A percentile compares a stretch with the other conserved stretches of the same genome.
Evolutionary conservation across 805 yeast species (phyloP).

Genomic region (Maudiozyma barnettii): DNA sequence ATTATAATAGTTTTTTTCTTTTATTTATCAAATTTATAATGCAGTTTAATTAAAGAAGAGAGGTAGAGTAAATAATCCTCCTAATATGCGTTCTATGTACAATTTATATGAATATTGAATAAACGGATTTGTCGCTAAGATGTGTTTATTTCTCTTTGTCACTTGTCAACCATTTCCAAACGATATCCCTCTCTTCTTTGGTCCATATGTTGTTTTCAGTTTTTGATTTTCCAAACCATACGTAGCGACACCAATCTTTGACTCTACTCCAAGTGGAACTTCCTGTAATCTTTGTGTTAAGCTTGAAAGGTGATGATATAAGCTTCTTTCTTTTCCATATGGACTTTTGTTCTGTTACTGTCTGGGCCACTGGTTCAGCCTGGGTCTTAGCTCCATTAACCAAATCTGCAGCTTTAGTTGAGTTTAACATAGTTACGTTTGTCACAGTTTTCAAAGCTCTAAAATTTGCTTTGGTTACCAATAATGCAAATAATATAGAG

Average conservation of each 20-base stretch:
- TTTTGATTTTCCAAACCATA: constrained; percentile 16
- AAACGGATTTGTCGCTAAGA: neutral
- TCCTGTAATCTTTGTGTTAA: constrained; percentile 3
- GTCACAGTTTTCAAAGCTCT: constrained; percentile 52
- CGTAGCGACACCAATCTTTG: constrained; percentile 7
- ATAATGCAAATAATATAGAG: constrained; percentile 44
- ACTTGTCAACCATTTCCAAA: constrained; percentile 48
- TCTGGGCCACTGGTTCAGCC: neutral
- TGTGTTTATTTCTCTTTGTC: constrained; percentile 26
- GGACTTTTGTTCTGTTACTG: neutral
- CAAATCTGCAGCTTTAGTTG: constrained; percentile 1
- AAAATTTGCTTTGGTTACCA: constrained; percentile 49
- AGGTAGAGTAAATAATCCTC: too few relatives aligned
- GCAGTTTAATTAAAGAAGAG: too few relatives aligned
- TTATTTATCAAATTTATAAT: too few relatives aligned
- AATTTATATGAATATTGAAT: neutral
- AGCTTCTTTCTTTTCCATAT: neutral
- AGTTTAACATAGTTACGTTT: constrained; percentile 46
- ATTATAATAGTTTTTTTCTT: too few relatives aligned
- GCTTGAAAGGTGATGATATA: constrained; percentile 10
- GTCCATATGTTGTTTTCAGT: constrained; percentile 6
- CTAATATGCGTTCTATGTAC: neutral
- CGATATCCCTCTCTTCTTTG: constrained; percentile 35
- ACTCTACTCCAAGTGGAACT: constrained; percentile 10
- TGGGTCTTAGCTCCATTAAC: neutral